phyloP scores from a whole-genome alignment of 179 eudicot genomes.

The Patellifolia procumbens region DNA sequence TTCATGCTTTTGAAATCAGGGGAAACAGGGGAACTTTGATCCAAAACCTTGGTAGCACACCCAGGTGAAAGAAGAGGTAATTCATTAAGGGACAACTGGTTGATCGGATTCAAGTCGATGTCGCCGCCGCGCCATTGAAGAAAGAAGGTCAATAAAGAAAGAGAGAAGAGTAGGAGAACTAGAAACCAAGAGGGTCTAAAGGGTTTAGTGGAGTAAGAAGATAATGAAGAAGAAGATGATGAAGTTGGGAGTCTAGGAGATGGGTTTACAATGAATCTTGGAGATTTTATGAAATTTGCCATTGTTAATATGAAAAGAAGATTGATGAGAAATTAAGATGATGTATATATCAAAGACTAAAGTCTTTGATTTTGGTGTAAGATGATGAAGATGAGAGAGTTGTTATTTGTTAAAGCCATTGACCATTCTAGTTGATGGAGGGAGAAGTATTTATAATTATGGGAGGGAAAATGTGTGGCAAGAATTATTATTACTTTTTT shows the following conservation, averaged over 20 bases:
- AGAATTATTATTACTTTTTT: no score
- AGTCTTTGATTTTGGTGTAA: not conserved
- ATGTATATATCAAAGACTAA: no score
- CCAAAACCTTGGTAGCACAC: conserved; percentile 27
- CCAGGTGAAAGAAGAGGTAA: not conserved
- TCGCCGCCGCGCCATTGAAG: conserved; percentile 44
- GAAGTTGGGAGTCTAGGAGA: not conserved
- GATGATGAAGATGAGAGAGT: conserved; percentile 1
- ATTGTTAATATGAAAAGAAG: not conserved
- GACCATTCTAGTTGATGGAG: conserved; percentile 27
- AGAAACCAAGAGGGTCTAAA: conserved; percentile 26
- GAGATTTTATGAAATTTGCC: not conserved
- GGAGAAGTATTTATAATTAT: not conserved
- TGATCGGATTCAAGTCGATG: conserved; percentile 26
- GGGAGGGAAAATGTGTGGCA: conserved; percentile 12
- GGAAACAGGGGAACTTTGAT: conserved; percentile 34
- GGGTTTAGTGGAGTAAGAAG: conserved; percentile 17
- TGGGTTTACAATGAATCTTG: not conserved
- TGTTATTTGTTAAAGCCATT: conserved; percentile 29
- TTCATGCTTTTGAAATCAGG: conserved; percentile 55
- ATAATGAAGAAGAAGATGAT: conserved; percentile 5
- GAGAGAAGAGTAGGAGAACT: conserved; percentile 23
- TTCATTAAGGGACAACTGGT: conserved; percentile 4
- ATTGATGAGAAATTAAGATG: not conserved
- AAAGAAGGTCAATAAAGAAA: conserved; percentile 31